These are phyloP conservation scores for Penicillium occitanis DNA, from an alignment of 2,329 filamentous ascomycete species.

Conservation along the genomic window DNA sequence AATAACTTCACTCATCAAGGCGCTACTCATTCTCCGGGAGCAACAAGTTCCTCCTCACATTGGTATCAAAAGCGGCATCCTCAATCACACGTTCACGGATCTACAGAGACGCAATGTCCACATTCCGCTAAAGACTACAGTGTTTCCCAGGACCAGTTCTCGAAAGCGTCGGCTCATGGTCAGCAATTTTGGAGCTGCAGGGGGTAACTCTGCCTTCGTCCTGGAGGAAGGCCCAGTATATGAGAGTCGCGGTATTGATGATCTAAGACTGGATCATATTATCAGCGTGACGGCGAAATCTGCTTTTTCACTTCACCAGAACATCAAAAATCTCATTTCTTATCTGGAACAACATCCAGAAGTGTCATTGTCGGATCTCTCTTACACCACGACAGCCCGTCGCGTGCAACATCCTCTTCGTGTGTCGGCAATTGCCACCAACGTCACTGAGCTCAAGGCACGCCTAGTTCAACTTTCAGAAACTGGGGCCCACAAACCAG, in stretches of 20 bases:
- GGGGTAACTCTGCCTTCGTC: slow-evolving; percentile 62
- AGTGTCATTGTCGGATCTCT: slow-evolving; percentile 38
- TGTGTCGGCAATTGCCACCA: slow-evolving; percentile 1
- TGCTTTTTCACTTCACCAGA: slow-evolving; percentile 44
- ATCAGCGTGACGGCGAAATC: slow-evolving; percentile 59
- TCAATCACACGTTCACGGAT: slow-evolving; percentile 50
- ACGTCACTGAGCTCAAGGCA: slow-evolving; percentile 25
- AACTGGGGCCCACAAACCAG: background rate
- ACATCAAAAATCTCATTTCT: slow-evolving; percentile 38
- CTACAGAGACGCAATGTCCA: slow-evolving; percentile 44
- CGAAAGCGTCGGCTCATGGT: slow-evolving; percentile 47
- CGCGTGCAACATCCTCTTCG: background rate
- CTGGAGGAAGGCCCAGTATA: slow-evolving; percentile 38
- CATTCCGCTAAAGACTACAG: slow-evolving; percentile 39
- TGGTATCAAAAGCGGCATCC: slow-evolving; percentile 38
- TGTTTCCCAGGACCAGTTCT: slow-evolving; percentile 32
- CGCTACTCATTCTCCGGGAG: slow-evolving; percentile 40
- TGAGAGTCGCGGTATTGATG: slow-evolving; percentile 32
- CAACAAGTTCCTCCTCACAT: slow-evolving; percentile 35
- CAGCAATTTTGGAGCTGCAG: slow-evolving; percentile 71
- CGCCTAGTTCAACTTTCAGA: slow-evolving; percentile 21
- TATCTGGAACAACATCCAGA: slow-evolving; percentile 3
- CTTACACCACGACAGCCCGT: slow-evolving; percentile 66
- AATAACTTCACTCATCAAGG: slow-evolving; percentile 31
- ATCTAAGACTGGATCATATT: slow-evolving; percentile 56